Conservation (phyloP, 257 asterid species). For the Schizonepeta tenuifolia region DNA sequence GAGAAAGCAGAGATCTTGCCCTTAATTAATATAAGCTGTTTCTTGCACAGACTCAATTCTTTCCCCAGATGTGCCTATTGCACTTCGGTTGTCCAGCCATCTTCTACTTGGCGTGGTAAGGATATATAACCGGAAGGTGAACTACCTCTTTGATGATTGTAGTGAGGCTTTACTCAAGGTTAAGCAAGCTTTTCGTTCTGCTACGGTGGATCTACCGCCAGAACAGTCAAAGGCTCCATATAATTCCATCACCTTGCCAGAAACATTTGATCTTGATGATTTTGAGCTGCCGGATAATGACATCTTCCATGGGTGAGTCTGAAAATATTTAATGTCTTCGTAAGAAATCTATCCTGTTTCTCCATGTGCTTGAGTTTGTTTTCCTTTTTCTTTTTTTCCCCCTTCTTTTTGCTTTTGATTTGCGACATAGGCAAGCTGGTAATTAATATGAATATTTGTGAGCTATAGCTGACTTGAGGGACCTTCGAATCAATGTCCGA, state of each 20-base stretch:
- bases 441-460: slow-evolving; percentile 7
- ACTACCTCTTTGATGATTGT: slow-evolving; percentile 96
- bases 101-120: slow-evolving; percentile 99
- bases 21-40: slow-evolving; percentile 30
- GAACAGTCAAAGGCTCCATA: slow-evolving; percentile 99
- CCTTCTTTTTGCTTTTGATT: too few relatives aligned
- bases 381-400: background rate
- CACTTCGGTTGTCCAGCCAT: slow-evolving; percentile 97
- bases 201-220: slow-evolving; percentile 98
- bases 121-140: slow-evolving; percentile 89
- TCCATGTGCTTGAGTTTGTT: slow-evolving; percentile 1
- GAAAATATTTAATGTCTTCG: slow-evolving; percentile 19
- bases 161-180: slow-evolving; percentile 93
- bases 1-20: background rate
- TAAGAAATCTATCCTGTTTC: slow-evolving; percentile 1
- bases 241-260: slow-evolving; percentile 97
- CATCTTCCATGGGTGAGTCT: slow-evolving; percentile 78
- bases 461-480: slow-evolving; percentile 22
- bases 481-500: slow-evolving; percentile 6
- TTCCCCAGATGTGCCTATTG: slow-evolving; percentile 96
- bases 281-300: slow-evolving; percentile 98
- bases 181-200: slow-evolving; percentile 97
- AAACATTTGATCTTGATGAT: slow-evolving; percentile 98
- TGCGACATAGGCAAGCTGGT: slow-evolving; percentile 13
- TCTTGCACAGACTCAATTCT: slow-evolving; percentile 84